These are phyloP conservation scores for Amphicarpaea edgeworthii DNA, from an alignment of 306 rosid species.

Conservation along the genomic window DNA sequence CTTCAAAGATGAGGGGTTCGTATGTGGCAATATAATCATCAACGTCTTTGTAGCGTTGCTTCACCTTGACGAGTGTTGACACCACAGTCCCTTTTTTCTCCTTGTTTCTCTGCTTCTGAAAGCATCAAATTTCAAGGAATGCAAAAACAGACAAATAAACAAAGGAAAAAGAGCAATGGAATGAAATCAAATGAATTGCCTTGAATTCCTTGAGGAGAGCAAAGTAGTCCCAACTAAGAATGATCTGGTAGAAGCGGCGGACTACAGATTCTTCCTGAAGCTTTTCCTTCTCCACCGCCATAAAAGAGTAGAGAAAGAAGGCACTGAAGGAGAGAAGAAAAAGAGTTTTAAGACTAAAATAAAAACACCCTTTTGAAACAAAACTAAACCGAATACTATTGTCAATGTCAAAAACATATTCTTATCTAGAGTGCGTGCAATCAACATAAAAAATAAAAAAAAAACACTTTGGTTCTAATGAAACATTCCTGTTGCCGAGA, in stretches of 20 bases:
- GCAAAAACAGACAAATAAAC: neutral
- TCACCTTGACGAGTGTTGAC: constrained; percentile 58
- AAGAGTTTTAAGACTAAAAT: too few species aligned
- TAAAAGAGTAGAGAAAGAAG: constrained; percentile 12
- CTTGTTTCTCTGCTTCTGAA: constrained; percentile 47
- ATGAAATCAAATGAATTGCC: constrained; percentile 39
- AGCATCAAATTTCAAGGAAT: constrained; percentile 21
- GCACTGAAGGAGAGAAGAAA: too few species aligned
- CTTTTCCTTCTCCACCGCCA: constrained; percentile 77
- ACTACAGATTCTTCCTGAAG: constrained; percentile 68
- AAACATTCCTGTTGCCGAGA: too few species aligned
- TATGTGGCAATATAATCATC: constrained; percentile 84
- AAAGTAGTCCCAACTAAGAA: constrained; percentile 82
- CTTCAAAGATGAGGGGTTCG: constrained; percentile 89
- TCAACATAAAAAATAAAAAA: too few species aligned
- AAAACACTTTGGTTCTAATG: too few species aligned
- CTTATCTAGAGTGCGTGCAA: too few species aligned
- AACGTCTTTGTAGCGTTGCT: constrained; percentile 66
- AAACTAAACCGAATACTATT: too few species aligned
- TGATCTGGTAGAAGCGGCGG: constrained; percentile 70
- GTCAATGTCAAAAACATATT: too few species aligned
- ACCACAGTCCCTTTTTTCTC: constrained; percentile 36
- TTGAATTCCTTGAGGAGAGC: constrained; percentile 58
- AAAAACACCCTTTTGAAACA: too few species aligned
- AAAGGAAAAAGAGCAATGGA: neutral